Conservation (phyloP, 768 basidiomycete species). For the Pleurotus pulmonarius region DNA sequence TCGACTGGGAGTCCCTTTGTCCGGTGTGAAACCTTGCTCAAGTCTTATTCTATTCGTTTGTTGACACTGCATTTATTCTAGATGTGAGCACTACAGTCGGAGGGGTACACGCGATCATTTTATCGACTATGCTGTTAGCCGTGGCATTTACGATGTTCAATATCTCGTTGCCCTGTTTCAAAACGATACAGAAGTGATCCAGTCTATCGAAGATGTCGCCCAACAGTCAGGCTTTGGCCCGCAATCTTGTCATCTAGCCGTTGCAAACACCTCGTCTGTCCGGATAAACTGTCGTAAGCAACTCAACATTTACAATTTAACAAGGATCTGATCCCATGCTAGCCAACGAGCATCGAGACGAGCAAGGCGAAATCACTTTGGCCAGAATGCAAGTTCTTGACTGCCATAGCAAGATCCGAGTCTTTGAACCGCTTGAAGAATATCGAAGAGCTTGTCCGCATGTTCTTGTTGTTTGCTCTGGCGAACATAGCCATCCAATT, state of each 20-base stretch:
- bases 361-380: neutral
- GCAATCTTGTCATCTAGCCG: neutral
- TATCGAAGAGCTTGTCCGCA: conserved; percentile 11
- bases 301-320: too few species aligned
- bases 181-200: neutral
- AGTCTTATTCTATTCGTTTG: neutral
- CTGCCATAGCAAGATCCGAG: conserved; percentile 8
- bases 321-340: too few species aligned
- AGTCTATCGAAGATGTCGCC: neutral
- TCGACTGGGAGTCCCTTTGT: too few species aligned
- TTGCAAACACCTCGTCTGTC: neutral
- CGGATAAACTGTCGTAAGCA: neutral
- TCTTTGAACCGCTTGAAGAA: conserved; percentile 13
- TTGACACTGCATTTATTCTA: too few species aligned
- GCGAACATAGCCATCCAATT: conserved; percentile 17
- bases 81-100: too few species aligned
- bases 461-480: conserved; percentile 9
- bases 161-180: neutral
- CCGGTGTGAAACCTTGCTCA: too few species aligned
- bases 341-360: too few species aligned
- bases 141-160: neutral
- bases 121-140: neutral
- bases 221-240: neutral
- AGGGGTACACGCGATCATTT: neutral
- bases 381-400: conserved; percentile 8